phyloP scores from a whole-genome alignment of 192 early-diverging fungal species.

The Endogone sp. region DNA sequence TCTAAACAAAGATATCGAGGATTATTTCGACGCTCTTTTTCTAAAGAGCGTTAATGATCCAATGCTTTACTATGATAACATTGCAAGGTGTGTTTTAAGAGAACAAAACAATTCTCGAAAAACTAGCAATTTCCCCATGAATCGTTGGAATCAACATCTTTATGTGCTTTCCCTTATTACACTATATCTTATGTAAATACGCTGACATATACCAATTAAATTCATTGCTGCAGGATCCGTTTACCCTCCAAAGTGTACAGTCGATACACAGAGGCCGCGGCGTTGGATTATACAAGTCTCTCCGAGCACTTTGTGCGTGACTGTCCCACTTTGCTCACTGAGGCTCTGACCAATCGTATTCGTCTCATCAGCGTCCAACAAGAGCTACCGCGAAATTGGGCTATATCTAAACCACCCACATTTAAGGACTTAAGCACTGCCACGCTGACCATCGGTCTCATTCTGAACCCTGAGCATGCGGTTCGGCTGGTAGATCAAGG shows the following conservation, averaged over 20 bases:
- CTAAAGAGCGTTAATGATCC: slow-evolving; percentile 63
- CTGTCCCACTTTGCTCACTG: slow-evolving; percentile 39
- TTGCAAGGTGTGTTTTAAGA: slow-evolving; percentile 49
- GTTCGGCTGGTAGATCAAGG: slow-evolving; percentile 82
- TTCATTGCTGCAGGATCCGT: not conserved
- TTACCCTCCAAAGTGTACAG: not conserved
- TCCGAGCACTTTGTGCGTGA: slow-evolving; percentile 43
- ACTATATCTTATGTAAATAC: slow-evolving; percentile 3
- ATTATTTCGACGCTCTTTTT: slow-evolving; percentile 79
- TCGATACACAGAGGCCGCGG: slow-evolving; percentile 1
- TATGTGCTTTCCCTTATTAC: not conserved
- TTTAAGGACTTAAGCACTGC: not conserved
- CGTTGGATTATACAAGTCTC: slow-evolving; percentile 39
- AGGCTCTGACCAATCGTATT: slow-evolving; percentile 46
- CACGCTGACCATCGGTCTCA: slow-evolving; percentile 62
- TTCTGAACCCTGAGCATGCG: slow-evolving; percentile 64
- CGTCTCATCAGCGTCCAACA: slow-evolving; percentile 39
- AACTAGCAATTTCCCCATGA: too few species aligned
- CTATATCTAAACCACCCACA: slow-evolving; percentile 15
- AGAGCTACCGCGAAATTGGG: slow-evolving; percentile 36
- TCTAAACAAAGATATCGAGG: slow-evolving; percentile 59
- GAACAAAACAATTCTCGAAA: too few species aligned
- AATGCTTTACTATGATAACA: slow-evolving; percentile 66
- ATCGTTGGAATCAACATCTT: not conserved
- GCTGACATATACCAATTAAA: not conserved